Conservation (phyloP, 78 protist species). For the Planoprotostelium fungivorum region DNA sequence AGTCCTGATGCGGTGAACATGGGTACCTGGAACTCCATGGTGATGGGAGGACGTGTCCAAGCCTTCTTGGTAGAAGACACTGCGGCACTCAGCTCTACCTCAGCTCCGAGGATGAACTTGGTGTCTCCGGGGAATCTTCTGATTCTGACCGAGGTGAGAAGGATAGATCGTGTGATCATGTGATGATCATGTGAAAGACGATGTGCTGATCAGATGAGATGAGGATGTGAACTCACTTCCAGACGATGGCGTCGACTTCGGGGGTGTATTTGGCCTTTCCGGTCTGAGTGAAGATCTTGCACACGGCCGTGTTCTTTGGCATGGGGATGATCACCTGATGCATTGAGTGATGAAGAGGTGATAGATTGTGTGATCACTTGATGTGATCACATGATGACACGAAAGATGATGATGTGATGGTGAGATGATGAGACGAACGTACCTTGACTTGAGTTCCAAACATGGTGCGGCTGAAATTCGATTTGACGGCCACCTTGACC, state of each 20-base stretch:
- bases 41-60: constrained; percentile 94
- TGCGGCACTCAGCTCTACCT: constrained; percentile 77
- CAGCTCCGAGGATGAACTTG: constrained; percentile 71
- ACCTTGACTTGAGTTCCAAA: constrained; percentile 46
- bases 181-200: too few relatives aligned
- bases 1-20: constrained; percentile 96
- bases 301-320: constrained; percentile 91
- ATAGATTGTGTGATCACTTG: too few relatives aligned
- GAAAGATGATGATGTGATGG: too few relatives aligned
- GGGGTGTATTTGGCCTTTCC: constrained; percentile 95
- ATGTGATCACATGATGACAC: too few relatives aligned
- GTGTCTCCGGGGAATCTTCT: constrained; percentile 70
- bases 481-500: constrained; percentile 72
- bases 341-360: too few relatives aligned
- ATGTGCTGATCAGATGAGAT: too few relatives aligned
- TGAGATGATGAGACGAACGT: too few relatives aligned
- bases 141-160: constrained; percentile 14
- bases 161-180: not conserved
- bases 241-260: constrained; percentile 75
- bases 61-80: constrained; percentile 61
- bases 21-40: constrained; percentile 95
- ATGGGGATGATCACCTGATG: constrained; percentile 71
- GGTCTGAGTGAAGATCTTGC: constrained; percentile 39
- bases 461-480: constrained; percentile 55
- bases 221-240: constrained; percentile 58